phyloP scores from a whole-genome alignment of 768 basidiomycete genomes.

The Brasilioporus rufonigricans region DNA sequence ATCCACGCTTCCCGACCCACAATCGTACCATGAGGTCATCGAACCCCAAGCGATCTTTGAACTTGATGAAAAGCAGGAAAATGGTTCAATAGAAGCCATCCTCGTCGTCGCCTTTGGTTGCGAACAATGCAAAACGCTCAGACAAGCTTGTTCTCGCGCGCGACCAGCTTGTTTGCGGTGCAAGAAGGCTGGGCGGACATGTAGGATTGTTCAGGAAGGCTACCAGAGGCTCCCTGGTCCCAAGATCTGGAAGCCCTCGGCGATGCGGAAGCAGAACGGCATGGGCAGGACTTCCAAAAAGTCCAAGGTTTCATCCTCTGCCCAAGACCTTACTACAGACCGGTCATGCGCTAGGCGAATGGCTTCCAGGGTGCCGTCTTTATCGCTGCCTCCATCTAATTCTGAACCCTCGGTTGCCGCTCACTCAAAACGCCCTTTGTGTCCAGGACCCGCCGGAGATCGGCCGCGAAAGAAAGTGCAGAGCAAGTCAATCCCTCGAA shows the following conservation, averaged over 20 bases:
- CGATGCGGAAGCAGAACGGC: not conserved
- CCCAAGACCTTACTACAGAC: not conserved
- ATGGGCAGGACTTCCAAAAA: too few relatives aligned
- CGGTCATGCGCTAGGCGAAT: not conserved
- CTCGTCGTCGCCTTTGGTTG: slow-evolving; percentile 24
- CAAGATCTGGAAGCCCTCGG: slow-evolving; percentile 3
- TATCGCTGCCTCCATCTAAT: not conserved
- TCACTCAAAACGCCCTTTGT: slow-evolving; percentile 19
- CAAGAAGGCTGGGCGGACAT: slow-evolving; percentile 1
- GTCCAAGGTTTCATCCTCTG: not conserved
- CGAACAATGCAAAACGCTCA: slow-evolving; percentile 8
- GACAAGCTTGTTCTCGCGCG: slow-evolving; percentile 25
- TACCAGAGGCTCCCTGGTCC: slow-evolving; percentile 28
- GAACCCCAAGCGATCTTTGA: slow-evolving; percentile 28
- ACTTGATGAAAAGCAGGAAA: slow-evolving; percentile 12
- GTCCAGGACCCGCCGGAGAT: not conserved
- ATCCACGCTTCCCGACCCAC: slow-evolving; percentile 11
- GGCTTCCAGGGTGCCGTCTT: not conserved
- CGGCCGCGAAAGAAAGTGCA: slow-evolving; percentile 10
- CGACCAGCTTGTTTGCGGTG: slow-evolving; percentile 28
- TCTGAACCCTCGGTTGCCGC: not conserved
- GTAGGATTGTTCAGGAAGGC: not conserved
- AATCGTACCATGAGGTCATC: slow-evolving; percentile 19
- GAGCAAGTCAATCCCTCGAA: not conserved
- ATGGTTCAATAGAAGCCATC: slow-evolving; percentile 12